Conservation (phyloP, 164 flowering plant genomes). For the Chimonanthus salicifolius region DNA sequence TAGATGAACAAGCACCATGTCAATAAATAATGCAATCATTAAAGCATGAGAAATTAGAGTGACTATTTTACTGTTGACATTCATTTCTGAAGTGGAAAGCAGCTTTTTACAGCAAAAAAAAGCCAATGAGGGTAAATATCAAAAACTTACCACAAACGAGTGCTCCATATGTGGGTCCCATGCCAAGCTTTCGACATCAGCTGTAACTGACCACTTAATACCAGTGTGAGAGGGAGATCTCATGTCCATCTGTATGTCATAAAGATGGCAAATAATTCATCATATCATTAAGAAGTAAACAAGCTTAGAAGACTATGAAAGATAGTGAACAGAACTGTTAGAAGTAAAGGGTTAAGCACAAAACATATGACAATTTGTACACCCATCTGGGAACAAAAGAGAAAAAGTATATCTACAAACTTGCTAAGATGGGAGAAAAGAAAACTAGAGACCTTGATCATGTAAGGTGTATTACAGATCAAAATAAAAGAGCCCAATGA, state of each 20-base stretch:
- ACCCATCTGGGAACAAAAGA: no score
- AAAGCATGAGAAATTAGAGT: not conserved
- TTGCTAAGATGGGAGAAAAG: no score
- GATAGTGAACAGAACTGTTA: no score
- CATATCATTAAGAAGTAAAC: no score
- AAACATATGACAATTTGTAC: no score
- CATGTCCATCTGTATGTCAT: conserved; percentile 58
- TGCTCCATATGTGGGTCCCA: conserved; percentile 91
- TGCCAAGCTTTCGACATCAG: conserved; percentile 90
- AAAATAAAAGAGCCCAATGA: no score
- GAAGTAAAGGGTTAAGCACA: no score
- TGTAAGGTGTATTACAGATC: no score
- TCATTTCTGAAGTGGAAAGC: not conserved
- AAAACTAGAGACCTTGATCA: no score
- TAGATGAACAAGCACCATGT: not conserved
- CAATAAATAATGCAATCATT: not conserved
- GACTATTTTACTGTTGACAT: not conserved
- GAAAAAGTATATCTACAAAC: no score
- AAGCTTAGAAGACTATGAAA: no score
- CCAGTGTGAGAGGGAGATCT: conserved; percentile 67
- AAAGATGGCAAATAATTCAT: not conserved
- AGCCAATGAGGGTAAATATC: not conserved
- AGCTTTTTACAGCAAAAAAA: not conserved
- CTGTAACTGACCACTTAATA: conserved; percentile 60
- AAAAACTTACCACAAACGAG: conserved; percentile 66